phyloP scores from a whole-genome alignment of 768 basidiomycete species.

The Pulveroboletus frians region DNA sequence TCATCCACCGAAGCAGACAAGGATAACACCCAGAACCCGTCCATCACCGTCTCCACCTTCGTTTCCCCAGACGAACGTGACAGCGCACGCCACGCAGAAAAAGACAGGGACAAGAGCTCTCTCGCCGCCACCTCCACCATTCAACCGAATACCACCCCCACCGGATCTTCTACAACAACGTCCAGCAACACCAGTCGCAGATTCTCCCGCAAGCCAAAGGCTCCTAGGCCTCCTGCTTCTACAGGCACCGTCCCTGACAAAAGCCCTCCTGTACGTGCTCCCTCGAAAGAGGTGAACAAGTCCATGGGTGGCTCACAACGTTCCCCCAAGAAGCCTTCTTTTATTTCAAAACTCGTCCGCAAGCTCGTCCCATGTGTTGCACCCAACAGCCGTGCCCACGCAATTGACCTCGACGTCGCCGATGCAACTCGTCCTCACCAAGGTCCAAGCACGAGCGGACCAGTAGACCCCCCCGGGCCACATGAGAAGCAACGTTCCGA shows the following conservation, averaged over 20 bases:
- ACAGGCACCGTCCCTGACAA: conserved; percentile 23
- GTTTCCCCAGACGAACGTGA: conserved; percentile 32
- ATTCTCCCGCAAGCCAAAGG: conserved; percentile 29
- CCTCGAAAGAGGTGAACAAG: conserved; percentile 32
- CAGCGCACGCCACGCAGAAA: conserved; percentile 29
- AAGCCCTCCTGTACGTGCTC: conserved; percentile 30
- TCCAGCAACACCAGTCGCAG: conserved; percentile 21
- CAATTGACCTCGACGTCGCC: conserved; percentile 37
- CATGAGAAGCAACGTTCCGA: conserved; percentile 28
- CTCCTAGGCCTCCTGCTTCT: conserved; percentile 13
- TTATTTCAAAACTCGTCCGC: conserved; percentile 55
- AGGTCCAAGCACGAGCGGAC: conserved; percentile 16
- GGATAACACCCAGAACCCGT: conserved; percentile 32
- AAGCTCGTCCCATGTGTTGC: conserved; percentile 63
- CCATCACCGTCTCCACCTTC: conserved; percentile 31
- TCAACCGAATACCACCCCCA: conserved; percentile 33
- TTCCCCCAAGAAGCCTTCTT: conserved; percentile 43
- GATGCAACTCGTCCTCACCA: conserved; percentile 18
- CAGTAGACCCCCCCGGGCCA: conserved; percentile 19
- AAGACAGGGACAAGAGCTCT: conserved; percentile 45
- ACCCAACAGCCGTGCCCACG: conserved; percentile 44
- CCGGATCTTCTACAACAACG: conserved; percentile 20
- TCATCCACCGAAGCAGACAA: conserved; percentile 35
- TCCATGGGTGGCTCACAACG: conserved; percentile 31
- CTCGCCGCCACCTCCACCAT: conserved; percentile 41